Evolutionary conservation across 345 rosid genomes (phyloP), one percentile per base, ranked within the genome.

Genomic region (Rhodomyrtus tomentosa): DNA sequence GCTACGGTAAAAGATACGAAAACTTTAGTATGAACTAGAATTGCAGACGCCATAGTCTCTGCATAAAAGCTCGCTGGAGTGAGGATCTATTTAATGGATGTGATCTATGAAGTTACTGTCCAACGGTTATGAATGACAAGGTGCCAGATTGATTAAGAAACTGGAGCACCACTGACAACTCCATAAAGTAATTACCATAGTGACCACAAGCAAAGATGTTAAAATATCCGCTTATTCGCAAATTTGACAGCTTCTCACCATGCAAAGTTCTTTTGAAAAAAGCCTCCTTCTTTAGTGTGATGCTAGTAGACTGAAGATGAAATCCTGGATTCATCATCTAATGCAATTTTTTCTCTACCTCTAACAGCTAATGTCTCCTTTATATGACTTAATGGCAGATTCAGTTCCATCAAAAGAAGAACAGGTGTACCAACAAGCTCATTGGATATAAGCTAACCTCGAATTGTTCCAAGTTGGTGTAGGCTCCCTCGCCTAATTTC

Each of bases 381-480:
- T 14, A 29, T 81, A 81, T 51, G 38, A 50, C 82, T 27, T 10
- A 50, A n/a, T 5, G 53, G 58, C 83, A 81, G 25, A 68, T 68
- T 68, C 79, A 81, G 58, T 51, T 27, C 52, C 16, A 52, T 27
- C 58, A 81, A 40, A 29, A 81, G 50, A 24, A 76, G 55, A 20
- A 51, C 55, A 29, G 12, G 40, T 42, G 36, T 50, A 80, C 52
- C 22, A 80, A 51, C 55, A 25, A 49, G 32, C 38, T 51, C 55
- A 14, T 49, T 45, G 24, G 38, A 80, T 32, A 50, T 14, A 81
- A 88, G 87, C 93, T 45, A 81, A 92, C 99, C 98, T 97, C 98
- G 86, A 95, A 95, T 56, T 94, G 94, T 88, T 95, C 98, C 94
- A 97, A 93, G 88, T 85, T 90, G 50, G 87, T 58, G 89, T 97